Conservation (phyloP, 257 asterid species). For the Solanum chaucha region DNA sequence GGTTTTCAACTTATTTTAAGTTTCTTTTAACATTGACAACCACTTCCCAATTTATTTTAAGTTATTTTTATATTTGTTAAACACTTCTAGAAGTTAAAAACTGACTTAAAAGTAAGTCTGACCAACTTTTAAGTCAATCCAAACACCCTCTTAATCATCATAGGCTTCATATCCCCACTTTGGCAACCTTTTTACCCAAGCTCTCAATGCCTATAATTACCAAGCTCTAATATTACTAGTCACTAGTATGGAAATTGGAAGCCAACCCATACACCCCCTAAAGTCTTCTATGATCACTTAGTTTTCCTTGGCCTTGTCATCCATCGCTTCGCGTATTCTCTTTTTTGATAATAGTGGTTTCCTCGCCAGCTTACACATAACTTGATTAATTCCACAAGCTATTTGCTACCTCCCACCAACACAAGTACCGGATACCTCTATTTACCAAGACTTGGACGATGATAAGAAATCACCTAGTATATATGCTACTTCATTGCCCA, state of each 20-base stretch:
- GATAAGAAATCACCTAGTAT: neutral
- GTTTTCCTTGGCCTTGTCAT: neutral
- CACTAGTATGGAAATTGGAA: slow-evolving; percentile 3
- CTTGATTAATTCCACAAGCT: neutral
- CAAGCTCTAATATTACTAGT: neutral
- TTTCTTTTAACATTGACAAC: no score
- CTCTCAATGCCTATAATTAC: slow-evolving; percentile 11
- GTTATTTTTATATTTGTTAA: no score
- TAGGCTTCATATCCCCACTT: slow-evolving; percentile 9
- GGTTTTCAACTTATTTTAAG: no score
- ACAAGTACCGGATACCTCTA: neutral
- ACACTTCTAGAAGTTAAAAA: no score
- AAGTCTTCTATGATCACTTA: slow-evolving; percentile 7
- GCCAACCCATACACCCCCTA: slow-evolving; percentile 11
- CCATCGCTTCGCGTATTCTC: neutral
- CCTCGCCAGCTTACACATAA: neutral
- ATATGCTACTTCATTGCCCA: neutral
- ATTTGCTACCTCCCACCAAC: neutral
- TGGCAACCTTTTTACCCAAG: slow-evolving; percentile 4
- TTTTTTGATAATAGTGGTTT: neutral
- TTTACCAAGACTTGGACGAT: neutral
- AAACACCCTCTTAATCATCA: neutral
- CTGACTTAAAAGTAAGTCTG: no score
- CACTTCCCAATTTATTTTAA: no score
- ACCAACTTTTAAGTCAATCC: no score